A percentile compares a stretch with the other conserved stretches of the same genome.
Evolutionary conservation across 2,329 filamentous ascomycete genomes (phyloP).

Genomic region (Botrytis byssoidea): DNA sequence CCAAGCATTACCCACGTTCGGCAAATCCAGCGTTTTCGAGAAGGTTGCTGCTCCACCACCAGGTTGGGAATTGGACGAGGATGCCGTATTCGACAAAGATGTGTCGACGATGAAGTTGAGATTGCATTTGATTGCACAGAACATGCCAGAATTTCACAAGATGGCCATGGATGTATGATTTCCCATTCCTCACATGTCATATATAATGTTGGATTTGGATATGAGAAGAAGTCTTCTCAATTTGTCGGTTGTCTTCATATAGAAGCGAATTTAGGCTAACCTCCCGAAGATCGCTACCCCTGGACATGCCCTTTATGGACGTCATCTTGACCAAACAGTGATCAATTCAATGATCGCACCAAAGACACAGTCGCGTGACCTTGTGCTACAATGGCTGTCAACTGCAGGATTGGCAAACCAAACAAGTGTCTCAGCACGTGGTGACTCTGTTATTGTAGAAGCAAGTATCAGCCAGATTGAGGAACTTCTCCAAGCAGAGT

Average conservation of each 20-base stretch:
- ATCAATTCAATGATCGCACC: constrained; percentile 55
- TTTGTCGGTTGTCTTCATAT: not conserved
- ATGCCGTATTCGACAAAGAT: constrained; percentile 32
- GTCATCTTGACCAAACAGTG: constrained; percentile 51
- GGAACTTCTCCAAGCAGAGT: constrained; percentile 52
- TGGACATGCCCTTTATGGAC: constrained; percentile 52
- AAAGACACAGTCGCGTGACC: constrained; percentile 49
- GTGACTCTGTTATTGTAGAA: constrained; percentile 49
- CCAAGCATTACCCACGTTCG: constrained; percentile 15
- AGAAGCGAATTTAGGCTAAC: constrained; percentile 14
- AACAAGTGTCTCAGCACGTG: constrained; percentile 51
- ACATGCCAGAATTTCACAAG: constrained; percentile 37
- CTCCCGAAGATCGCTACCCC: constrained; percentile 42
- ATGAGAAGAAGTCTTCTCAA: not conserved
- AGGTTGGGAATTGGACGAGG: constrained; percentile 33
- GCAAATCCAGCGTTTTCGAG: constrained; percentile 32
- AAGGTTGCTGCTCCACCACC: constrained; percentile 30
- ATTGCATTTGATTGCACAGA: constrained; percentile 35
- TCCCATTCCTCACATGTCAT: not conserved
- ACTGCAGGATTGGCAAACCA: constrained; percentile 47
- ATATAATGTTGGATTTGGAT: not conserved
- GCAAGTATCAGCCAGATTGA: constrained; percentile 53
- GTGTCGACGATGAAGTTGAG: constrained; percentile 30
- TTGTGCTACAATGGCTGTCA: constrained; percentile 58
- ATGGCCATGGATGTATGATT: constrained; percentile 34